Percentiles rank a stretch among this genome's conserved stretches.
phyloP scores from a whole-genome alignment of 2,329 filamentous ascomycete species.

The Penicillium sp. region DNA sequence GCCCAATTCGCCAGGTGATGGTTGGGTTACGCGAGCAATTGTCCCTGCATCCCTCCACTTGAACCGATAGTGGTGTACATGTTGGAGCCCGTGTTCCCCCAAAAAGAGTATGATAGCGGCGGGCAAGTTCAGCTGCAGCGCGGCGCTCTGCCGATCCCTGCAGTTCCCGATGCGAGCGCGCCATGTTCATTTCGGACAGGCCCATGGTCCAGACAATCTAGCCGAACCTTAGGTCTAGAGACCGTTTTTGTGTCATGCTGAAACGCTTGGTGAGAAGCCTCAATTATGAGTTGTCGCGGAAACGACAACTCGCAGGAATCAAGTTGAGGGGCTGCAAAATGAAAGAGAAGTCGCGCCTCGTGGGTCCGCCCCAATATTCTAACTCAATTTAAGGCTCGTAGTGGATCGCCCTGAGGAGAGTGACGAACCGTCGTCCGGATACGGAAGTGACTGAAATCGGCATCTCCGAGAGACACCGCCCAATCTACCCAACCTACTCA shows the following conservation, averaged over 20 bases:
- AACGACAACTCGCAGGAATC: background rate
- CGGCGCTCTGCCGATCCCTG: background rate
- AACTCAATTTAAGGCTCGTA: background rate
- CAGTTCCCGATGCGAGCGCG: background rate
- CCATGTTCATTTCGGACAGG: background rate
- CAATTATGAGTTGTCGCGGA: background rate
- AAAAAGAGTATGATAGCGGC: background rate
- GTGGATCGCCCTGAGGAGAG: background rate
- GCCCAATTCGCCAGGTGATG: background rate
- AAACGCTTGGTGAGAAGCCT: background rate
- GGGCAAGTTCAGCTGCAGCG: background rate
- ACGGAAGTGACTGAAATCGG: background rate
- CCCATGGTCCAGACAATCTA: background rate
- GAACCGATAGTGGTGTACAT: background rate
- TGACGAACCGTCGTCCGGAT: background rate
- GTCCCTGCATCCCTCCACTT: background rate
- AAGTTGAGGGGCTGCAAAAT: background rate
- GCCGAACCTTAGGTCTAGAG: background rate
- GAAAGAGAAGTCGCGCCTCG: background rate
- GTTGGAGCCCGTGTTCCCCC: background rate
- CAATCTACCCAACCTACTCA: too few relatives aligned
- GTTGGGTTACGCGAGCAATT: slow-evolving; percentile 10
- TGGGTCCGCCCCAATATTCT: background rate
- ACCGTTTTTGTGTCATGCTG: background rate
- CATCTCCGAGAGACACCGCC: background rate